Evolutionary conservation across 2,329 filamentous ascomycete species (phyloP), one percentile per base, ranked within the genome.

Genomic region (Phoma sp.): DNA sequence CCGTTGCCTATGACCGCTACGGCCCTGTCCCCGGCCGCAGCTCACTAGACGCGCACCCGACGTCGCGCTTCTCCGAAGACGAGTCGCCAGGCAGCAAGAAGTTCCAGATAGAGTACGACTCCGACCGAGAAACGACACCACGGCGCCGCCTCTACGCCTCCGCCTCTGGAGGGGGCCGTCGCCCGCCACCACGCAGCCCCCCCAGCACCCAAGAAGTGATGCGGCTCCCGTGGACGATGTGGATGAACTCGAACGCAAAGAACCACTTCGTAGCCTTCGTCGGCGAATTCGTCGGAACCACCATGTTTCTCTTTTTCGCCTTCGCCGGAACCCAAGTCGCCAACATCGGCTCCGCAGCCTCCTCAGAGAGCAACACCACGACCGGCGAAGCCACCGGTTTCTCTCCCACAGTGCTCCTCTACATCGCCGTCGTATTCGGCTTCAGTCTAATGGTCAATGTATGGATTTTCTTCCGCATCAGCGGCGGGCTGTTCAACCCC

Each of bases 261-360:
- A 75, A 75, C 43, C 72, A 74, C 47, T 67, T 81, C 57, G 73
- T 81, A 21, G 78, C 79, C 47, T 78, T 80, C 67, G 62, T 80
- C 9, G 80, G 80, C 75, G 77, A 80, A 48, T 79, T 76, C 41
- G 75, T 78, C 7, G 78, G 77, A 24, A 80, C 78, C 0, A 74
- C 76, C 7, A 73, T 80, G 55, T 80, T 80, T 49, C 70, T 80
- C 29, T 80, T 74, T 69, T 78, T 80, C 47, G 78, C 78, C 15
- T 74, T 80, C 36, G 68, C 71, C 1, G 78, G 76, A 6, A 77
- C 77, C 1, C 77, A 80, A 50, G 76, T 79, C n/a, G 77, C 78
- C 21, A 80, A 80, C 60, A 76, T 83, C 17, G 79, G 76, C 31
- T 82, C 77, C 54, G 37, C 25, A 8, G 76, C 54, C 4, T 40